Percentiles rank a stretch among this genome's conserved stretches.
These are phyloP conservation scores for Niebla homalea DNA, from an alignment of 495 filamentous ascomycete species.

Conservation along the genomic window DNA sequence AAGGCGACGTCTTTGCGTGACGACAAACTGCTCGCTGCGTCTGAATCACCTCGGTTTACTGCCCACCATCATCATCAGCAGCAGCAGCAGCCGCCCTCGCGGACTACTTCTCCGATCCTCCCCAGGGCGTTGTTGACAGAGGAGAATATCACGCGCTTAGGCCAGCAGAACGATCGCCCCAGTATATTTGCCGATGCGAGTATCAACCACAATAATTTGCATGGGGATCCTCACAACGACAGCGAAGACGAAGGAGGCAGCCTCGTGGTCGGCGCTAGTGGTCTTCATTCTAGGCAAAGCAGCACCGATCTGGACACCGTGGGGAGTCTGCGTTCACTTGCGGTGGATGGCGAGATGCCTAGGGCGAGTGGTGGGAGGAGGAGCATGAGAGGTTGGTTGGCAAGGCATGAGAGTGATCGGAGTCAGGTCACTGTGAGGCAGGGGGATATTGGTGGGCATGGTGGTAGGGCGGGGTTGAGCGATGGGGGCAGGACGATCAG, in stretches of 20 bases:
- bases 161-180: neutral
- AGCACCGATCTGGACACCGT: no score
- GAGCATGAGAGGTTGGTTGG: neutral
- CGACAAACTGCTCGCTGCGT: slow-evolving; percentile 31
- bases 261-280: neutral
- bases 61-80: neutral
- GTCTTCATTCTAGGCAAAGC: neutral
- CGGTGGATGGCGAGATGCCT: neutral
- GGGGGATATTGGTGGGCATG: neutral
- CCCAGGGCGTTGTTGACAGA: slow-evolving; percentile 8
- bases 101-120: neutral
- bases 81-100: neutral
- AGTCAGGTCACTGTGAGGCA: neutral
- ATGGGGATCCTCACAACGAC: neutral
- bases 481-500: no score
- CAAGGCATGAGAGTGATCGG: neutral
- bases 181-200: neutral
- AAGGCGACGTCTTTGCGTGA: slow-evolving; percentile 32
- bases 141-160: slow-evolving; percentile 12
- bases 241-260: neutral
- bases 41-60: slow-evolving; percentile 2
- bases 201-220: neutral
- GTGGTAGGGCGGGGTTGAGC: neutral
- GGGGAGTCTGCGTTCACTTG: no score
- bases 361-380: neutral